Base-by-base conservation (phyloP, 495 filamentous ascomycete species). In the Aspergillus nidulans region DNA sequence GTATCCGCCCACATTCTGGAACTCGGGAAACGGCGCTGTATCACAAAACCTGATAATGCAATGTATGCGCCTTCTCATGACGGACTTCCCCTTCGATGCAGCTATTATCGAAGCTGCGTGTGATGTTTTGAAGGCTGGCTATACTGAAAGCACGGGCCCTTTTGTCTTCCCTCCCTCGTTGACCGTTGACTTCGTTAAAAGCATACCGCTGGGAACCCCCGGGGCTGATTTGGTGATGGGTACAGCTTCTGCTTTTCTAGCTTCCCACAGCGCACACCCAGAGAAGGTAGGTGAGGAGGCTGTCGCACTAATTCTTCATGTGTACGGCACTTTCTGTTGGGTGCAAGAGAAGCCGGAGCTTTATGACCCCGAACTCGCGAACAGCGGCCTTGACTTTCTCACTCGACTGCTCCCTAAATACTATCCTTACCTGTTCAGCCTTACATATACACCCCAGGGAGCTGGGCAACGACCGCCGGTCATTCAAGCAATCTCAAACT, bases 101-200 rank as follows among this genome's bases (percentile, higher is more conserved):
- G 85, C 87, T 41, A 81, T 92, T 16, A 81, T 91, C 18, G 90
- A 94, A 63, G 80, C 81, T 21, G 83, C 84, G 20, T 95, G 90
- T 69, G 79, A 81, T 55, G 83, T 95, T 26, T 75, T 92, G 50
- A 84, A 85, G 53, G 81, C 85, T 16, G 92, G 92, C 0, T 92
- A 89, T 62, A 85, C 85, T 2, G 94, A 97, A 67, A 80, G 74
- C 1, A 80, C 81, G 12, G 86, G 89, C 70, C 90, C 32, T 85
- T 97, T 71, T 83, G 92, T 52, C 81, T 97, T 70, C 77, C 89
- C 68, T 6, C 81, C 89, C 0, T 73, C 78, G 6, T 73, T 87
- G 41, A 85, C 89, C 0, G 84, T 86, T 20, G 75, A 87, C 39
- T 91, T 91, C 69, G 75, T 96, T 19, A 76, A 81, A 24, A 76